Conservation (phyloP, 306 rosid species). For the Acmispon strigosus region DNA sequence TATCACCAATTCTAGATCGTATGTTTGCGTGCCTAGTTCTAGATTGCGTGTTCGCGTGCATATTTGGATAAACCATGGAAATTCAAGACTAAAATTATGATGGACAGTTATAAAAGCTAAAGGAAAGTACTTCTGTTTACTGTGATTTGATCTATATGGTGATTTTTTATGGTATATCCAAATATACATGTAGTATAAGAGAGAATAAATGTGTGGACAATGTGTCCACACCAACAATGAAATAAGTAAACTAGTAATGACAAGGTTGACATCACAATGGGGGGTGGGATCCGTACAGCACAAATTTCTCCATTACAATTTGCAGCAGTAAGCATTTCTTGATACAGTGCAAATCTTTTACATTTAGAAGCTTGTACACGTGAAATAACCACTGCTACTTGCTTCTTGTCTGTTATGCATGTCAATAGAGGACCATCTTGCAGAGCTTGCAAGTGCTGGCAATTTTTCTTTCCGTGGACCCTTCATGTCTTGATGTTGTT, state of each 20-base stretch:
- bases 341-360: constrained; percentile 6
- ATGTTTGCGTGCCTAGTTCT: too few relatives aligned
- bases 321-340: not conserved
- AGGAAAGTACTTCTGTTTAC: too few relatives aligned
- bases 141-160: too few relatives aligned
- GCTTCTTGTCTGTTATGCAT: constrained; percentile 21
- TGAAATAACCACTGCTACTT: constrained; percentile 13
- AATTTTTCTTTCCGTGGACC: constrained; percentile 25
- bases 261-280: constrained; percentile 7
- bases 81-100: too few relatives aligned
- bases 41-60: too few relatives aligned
- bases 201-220: too few relatives aligned
- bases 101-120: too few relatives aligned
- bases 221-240: not conserved
- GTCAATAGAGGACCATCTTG: not conserved
- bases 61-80: too few relatives aligned
- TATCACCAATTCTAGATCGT: too few relatives aligned
- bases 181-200: too few relatives aligned
- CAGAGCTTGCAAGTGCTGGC: constrained; percentile 26
- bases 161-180: too few relatives aligned
- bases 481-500: constrained; percentile 16
- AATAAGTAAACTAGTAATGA: not conserved
- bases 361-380: not conserved
- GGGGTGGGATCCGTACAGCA: not conserved
- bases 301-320: not conserved